A percentile compares a stretch with the other conserved stretches of the same genome.
phyloP scores from a whole-genome alignment of 1,139 yeast genomes.

The Suhomyces chickasaworum region DNA sequence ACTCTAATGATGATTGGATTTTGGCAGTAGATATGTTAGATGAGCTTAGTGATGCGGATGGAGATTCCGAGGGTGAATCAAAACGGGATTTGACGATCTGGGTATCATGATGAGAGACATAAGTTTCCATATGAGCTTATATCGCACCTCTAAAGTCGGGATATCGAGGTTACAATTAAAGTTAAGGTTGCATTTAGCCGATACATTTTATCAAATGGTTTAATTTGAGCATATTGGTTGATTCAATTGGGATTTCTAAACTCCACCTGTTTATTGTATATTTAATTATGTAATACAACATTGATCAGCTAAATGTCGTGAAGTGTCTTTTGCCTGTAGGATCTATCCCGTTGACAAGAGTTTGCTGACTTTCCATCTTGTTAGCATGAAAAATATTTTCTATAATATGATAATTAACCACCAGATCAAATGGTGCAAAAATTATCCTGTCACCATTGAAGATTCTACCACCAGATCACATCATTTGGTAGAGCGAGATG shows the following conservation, averaged over 20 bases:
- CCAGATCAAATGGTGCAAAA: too few relatives aligned
- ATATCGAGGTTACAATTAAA: neutral
- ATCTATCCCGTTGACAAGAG: neutral
- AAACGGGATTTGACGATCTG: constrained; percentile 44
- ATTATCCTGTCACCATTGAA: too few relatives aligned
- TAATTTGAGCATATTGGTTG: neutral
- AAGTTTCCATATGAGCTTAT: neutral
- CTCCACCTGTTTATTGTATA: neutral
- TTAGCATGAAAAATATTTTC: neutral
- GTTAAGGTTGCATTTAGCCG: neutral
- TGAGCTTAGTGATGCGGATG: constrained; percentile 32
- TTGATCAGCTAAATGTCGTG: neutral
- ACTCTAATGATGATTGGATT: constrained; percentile 75
- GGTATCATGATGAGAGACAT: constrained; percentile 33
- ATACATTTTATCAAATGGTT: neutral
- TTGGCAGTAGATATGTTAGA: constrained; percentile 57
- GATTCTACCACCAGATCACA: too few relatives aligned
- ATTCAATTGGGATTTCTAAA: neutral
- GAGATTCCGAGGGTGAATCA: constrained; percentile 22
- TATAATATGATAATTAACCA: too few relatives aligned
- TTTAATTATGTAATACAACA: neutral
- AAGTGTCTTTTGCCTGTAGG: neutral
- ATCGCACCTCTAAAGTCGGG: neutral
- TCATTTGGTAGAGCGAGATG: too few relatives aligned
- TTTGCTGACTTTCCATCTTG: neutral